These are phyloP conservation scores for Usnea hakonensis DNA, from an alignment of 495 filamentous ascomycete species.

Conservation along the genomic window DNA sequence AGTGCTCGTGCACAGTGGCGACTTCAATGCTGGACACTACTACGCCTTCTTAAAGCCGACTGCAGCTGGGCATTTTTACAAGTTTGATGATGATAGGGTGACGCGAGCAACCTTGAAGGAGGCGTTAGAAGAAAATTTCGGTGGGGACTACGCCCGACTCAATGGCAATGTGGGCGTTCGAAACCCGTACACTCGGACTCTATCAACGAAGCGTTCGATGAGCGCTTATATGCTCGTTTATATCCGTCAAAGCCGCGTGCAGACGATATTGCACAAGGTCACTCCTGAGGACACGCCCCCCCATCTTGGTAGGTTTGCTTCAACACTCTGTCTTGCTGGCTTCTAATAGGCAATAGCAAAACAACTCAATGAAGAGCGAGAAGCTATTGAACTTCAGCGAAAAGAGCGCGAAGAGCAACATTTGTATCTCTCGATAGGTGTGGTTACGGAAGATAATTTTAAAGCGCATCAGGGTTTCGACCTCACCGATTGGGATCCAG, in stretches of 20 bases:
- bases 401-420: constrained; percentile 93
- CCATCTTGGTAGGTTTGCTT: constrained; percentile 60
- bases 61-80: constrained; percentile 90
- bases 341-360: constrained; percentile 46
- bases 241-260: constrained; percentile 74
- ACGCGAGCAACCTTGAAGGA: constrained; percentile 87
- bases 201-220: constrained; percentile 64
- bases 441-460: constrained; percentile 74
- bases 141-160: constrained; percentile 67
- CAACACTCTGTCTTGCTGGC: neutral
- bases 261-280: constrained; percentile 70
- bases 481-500: constrained; percentile 63
- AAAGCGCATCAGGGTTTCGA: constrained; percentile 77
- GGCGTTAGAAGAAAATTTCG: constrained; percentile 93
- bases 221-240: constrained; percentile 99
- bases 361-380: constrained; percentile 74
- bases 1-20: constrained; percentile 92
- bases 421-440: constrained; percentile 74
- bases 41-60: constrained; percentile 93
- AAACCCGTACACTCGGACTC: constrained; percentile 58
- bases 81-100: constrained; percentile 94
- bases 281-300: constrained; percentile 66
- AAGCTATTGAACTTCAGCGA: constrained; percentile 57
- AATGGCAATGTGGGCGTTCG: constrained; percentile 53
- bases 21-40: constrained; percentile 97